Base-by-base conservation (phyloP, 2,329 filamentous ascomycete species). In the Westerdykella ornata region DNA sequence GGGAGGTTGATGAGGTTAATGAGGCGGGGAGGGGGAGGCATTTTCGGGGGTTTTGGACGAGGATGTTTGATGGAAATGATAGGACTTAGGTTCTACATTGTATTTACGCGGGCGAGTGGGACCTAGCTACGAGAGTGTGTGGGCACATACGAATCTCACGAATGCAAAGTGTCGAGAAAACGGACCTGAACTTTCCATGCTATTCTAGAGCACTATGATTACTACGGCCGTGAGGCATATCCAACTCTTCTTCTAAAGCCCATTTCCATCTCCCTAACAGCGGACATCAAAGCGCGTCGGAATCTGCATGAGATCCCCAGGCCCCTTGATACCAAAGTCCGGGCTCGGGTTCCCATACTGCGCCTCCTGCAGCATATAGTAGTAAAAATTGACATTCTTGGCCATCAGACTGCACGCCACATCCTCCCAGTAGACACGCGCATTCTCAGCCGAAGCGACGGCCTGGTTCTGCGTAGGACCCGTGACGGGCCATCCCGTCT, bases 401-500 rank as follows among this genome's bases (percentile, higher is more conserved):
- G 76, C 78, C 47, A 88, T 80, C 45, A 82, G 66, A 42, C 69
- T 65, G 74, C 88, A 94, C 39, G 81, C 85, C 39, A 90, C 84
- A 35, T 83, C 71, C 53, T 85, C 74, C 84, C 86, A 94, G 76
- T 80, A 95, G n/a, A 67, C 76, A 71, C 85, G 74, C 33, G 88
- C 86, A 60, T 90, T 89, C 39, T 74, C 69, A 22, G 69, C 48
- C 28, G 72, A 81, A 5, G 88, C 73, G 8, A 83, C 74, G 31
- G 79, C 85, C 43, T 59, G 50, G 49, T 80, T 81, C 47, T 75
- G 68, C 1, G 70, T 74, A 49, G 76, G 69, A 42, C 88, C 88
- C 55, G 74, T 80, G 39, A 88, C 80, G 37, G 88, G 88, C 80
- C 85, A 92, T 50, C 88, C 88, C 13, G 87, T 92, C 75, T 94